These are phyloP conservation scores for Ascochyta clinopodiicola DNA, from an alignment of 2,329 filamentous ascomycete species.

Conservation along the genomic window DNA sequence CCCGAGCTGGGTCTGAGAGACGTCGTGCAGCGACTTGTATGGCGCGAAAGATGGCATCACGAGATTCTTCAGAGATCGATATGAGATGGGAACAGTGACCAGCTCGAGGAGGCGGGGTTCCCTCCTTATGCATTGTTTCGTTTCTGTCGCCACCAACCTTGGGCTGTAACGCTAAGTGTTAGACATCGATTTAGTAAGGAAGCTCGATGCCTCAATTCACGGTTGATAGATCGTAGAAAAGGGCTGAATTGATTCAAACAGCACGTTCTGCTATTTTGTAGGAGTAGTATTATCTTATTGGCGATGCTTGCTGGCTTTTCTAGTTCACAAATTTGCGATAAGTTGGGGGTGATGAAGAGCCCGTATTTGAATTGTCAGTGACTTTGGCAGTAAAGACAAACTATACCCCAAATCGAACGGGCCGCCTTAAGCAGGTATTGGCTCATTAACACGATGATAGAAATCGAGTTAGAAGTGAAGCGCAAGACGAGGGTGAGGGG, in stretches of 20 bases:
- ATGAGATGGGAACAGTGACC: too few species aligned
- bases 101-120: not conserved
- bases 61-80: not conserved
- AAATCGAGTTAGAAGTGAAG: too few species aligned
- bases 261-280: not conserved
- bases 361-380: too few species aligned
- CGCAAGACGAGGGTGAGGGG: not conserved
- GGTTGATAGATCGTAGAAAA: not conserved
- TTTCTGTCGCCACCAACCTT: constrained; percentile 24
- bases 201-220: not conserved
- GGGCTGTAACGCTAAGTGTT: constrained; percentile 38
- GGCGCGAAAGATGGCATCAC: constrained; percentile 16
- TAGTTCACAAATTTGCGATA: too few species aligned
- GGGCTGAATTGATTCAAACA: too few species aligned
- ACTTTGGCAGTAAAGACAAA: too few species aligned
- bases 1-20: constrained; percentile 16
- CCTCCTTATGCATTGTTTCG: constrained; percentile 2
- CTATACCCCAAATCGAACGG: too few species aligned
- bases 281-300: not conserved
- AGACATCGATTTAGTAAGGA: constrained; percentile 5
- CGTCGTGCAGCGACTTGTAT: constrained; percentile 23
- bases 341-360: too few species aligned
- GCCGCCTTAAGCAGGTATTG: too few species aligned
- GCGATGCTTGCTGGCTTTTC: too few species aligned
- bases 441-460: too few species aligned